Evolutionary conservation across 768 basidiomycete species (phyloP), one percentile per base, ranked within the genome.

Genomic region (Leccinellum luteum): DNA sequence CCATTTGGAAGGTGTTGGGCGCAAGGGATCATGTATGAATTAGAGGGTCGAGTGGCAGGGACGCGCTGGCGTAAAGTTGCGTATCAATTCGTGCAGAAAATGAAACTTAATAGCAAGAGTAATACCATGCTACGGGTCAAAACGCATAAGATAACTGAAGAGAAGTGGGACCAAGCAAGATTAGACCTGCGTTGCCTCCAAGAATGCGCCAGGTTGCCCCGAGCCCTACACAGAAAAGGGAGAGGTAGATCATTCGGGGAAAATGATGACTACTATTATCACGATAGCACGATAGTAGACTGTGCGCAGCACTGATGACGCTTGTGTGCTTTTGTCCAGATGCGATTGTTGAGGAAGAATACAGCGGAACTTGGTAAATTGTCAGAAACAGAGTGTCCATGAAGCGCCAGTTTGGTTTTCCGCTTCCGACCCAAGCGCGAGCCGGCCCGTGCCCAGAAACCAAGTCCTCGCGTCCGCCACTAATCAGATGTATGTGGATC

Each of bases 391-490:
- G 17, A 60, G 44, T 28, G 51, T 47, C 43, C 27, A 41, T 45
- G 15, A 21, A 14, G 21, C 34, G 51, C 30, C 47, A 44, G 48
- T 38, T 28, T 35, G 56, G 52, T 60, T 68, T 70, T 61, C 63
- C 63, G 63, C 59, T 60, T 64, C 64, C 61, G 57, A 66, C 32
- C 48, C 49, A 38, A 41, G 48, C 25, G 56, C 52, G 48, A 57
- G 38, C 59, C 52, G 50, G 31, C 57, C 19, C 41, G n/a, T 17
- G 52, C 25, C 45, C 21, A 38, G n/a, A 41, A 56, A 50, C 50
- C 58, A 56, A 59, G 64, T 49, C 59, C 57, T 56, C 34, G 54
- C 62, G 50, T 47, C 38, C 58, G 60, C 56, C 58, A 47, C 60
- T 27, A 43, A 56, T 31, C 59, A 15, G 52, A 57, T 48, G 41